Conservation (phyloP, 202 grass and related monocot species). For the Carex arenaria region DNA sequence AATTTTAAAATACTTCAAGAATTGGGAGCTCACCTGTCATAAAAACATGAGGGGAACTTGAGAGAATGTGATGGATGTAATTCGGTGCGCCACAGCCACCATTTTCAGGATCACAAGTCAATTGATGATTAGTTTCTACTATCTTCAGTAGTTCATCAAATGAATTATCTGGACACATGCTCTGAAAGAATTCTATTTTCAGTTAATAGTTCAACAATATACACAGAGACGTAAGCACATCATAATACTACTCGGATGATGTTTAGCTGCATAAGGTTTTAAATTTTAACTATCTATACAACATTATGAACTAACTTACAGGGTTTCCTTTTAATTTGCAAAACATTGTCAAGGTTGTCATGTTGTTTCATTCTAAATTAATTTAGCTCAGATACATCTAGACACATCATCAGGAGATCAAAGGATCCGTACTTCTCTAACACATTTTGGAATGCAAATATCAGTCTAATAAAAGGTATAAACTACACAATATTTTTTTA, state of each 20-base stretch:
- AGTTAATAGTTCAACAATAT: constrained; percentile 3
- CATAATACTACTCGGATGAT: neutral
- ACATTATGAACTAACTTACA: neutral
- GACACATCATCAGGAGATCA: neutral
- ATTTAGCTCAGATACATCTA: neutral
- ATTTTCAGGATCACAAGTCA: constrained; percentile 76
- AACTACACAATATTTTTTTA: neutral
- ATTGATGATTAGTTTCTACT: constrained; percentile 84
- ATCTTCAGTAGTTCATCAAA: constrained; percentile 93
- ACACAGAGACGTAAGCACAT: neutral
- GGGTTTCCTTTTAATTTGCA: neutral
- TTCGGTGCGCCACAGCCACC: constrained; percentile 78
- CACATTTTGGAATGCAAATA: neutral
- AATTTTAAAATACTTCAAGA: neutral
- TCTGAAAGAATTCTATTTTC: constrained; percentile 32
- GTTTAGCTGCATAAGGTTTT: neutral
- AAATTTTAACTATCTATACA: neutral
- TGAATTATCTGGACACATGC: constrained; percentile 64
- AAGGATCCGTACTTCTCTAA: neutral
- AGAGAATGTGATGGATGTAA: constrained; percentile 90
- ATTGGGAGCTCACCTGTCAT: constrained; percentile 66
- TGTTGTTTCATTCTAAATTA: neutral
- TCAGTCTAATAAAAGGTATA: neutral
- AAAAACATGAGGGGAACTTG: constrained; percentile 79
- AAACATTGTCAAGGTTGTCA: neutral